Conservation (phyloP, 2,329 filamentous ascomycete genomes). For the Coniochaeta sp. region DNA sequence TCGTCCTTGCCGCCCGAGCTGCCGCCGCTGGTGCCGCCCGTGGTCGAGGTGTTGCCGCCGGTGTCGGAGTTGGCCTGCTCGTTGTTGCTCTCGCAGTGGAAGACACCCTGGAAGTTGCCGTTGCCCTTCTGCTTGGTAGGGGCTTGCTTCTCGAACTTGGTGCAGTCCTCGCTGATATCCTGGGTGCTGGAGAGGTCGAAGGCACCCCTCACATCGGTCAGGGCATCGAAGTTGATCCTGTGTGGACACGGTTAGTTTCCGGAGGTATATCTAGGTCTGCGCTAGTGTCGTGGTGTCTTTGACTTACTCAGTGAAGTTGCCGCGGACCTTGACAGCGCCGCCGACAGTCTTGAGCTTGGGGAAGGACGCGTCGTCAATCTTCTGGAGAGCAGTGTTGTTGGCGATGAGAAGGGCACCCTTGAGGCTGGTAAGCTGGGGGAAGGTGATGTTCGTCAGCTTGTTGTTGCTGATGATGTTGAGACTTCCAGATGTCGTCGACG, state of each 20-base stretch:
- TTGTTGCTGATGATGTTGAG: slow-evolving; percentile 59
- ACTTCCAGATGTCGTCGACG: slow-evolving; percentile 50
- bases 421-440: slow-evolving; percentile 61
- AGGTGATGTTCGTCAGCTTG: slow-evolving; percentile 64
- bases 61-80: slow-evolving; percentile 44
- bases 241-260: slow-evolving; percentile 20
- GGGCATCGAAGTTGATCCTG: slow-evolving; percentile 63
- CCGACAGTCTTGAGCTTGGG: slow-evolving; percentile 59
- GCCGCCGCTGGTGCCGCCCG: slow-evolving; percentile 19
- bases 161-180: slow-evolving; percentile 51
- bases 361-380: slow-evolving; percentile 62
- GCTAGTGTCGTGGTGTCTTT: neutral
- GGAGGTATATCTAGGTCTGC: neutral
- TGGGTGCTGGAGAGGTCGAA: slow-evolving; percentile 63
- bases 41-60: slow-evolving; percentile 17
- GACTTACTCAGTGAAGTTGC: slow-evolving; percentile 76
- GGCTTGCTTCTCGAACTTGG: slow-evolving; percentile 39
- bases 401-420: slow-evolving; percentile 77
- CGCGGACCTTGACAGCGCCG: slow-evolving; percentile 79
- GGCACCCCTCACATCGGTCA: slow-evolving; percentile 63
- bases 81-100: slow-evolving; percentile 44
- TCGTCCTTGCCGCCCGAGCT: slow-evolving; percentile 20
- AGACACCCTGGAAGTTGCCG: slow-evolving; percentile 39
- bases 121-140: slow-evolving; percentile 28
- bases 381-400: slow-evolving; percentile 74